Evolutionary conservation across 495 filamentous ascomycete species (phyloP), one percentile per base, ranked within the genome.

Genomic region (Rhizodiscina lignyota): DNA sequence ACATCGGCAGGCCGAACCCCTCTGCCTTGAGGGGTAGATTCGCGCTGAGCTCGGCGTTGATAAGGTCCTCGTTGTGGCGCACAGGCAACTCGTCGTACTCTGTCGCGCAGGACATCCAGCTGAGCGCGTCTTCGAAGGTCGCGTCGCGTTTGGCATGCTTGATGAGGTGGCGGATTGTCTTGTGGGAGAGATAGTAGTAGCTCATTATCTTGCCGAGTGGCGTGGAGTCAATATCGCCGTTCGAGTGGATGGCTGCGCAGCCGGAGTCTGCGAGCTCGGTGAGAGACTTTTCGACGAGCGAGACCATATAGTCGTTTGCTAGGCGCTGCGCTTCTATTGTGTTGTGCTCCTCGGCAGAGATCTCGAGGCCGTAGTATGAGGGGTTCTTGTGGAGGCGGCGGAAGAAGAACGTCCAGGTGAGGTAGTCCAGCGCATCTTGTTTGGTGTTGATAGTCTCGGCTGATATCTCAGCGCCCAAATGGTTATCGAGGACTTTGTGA

Each of bases 371-470:
- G 45, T 99, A 99, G 59, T 91, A 99, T 0, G 85, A 92, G 10
- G 89, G 89, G 43, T 99, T 99, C 62, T 99, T 99, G 62, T 96
- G 89, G 16, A 99, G 59, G 5, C 89, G 67, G 0, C 89, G 77
- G 68, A 94, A 99, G 65, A 99, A 94, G 64, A 99, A 99, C 15
- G 89, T 99, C 89, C 89, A 99, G 0, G 91, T 96, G 23, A 99
- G 59, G 50, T 99, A 99, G 52, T 99, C 91, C 4, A 99, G 67
- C 2, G 91, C 87, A 57, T 99, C 89, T 52, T 99, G 91, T 53
- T 94, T 94, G 6, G 85, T 87, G 4, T 67, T 52, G 30, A 99
- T 82, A 8, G 91, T 96, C 35, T 82, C 84, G 12, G 89, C 81
- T 2, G 85, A 92, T 1, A 94, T 77, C 60, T 99, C 89, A 24